phyloP scores from a whole-genome alignment of 192 early-diverging fungal species.

The Linnemannia elongata region DNA sequence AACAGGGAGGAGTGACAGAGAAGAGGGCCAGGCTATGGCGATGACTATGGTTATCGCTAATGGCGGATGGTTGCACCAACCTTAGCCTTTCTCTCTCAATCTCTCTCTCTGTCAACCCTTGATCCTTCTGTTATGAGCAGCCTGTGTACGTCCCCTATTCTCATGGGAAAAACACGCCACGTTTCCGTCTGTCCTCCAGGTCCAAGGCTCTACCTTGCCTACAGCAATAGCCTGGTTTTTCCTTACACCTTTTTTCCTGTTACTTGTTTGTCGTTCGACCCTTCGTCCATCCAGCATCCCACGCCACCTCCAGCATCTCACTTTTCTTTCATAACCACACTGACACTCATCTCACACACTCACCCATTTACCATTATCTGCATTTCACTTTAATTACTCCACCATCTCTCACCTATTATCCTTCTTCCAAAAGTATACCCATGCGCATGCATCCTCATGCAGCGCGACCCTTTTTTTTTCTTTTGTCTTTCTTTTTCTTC shows the following conservation, averaged over 20 bases:
- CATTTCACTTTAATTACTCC: neutral
- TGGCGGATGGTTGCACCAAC: slow-evolving; percentile 7
- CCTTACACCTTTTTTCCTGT: neutral
- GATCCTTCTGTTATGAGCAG: neutral
- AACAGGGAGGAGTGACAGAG: neutral
- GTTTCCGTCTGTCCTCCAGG: neutral
- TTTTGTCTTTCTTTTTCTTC: neutral
- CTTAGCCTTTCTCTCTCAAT: neutral
- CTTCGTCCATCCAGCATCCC: neutral
- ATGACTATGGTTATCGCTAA: neutral
- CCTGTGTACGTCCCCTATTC: neutral
- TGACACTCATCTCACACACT: neutral
- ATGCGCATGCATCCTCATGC: neutral
- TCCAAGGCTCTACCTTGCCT: neutral
- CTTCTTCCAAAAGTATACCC: neutral
- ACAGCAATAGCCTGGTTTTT: neutral
- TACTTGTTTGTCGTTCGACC: neutral
- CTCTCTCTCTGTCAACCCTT: neutral
- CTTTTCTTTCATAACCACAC: neutral
- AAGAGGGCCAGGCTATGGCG: neutral
- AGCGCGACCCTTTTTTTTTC: neutral
- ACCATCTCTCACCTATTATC: neutral
- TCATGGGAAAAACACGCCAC: neutral
- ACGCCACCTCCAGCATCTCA: neutral
- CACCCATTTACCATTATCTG: neutral